Evolutionary conservation across 1,284 basidiomycete species (phyloP).

Genomic region (Rhodotorula sp.): DNA sequence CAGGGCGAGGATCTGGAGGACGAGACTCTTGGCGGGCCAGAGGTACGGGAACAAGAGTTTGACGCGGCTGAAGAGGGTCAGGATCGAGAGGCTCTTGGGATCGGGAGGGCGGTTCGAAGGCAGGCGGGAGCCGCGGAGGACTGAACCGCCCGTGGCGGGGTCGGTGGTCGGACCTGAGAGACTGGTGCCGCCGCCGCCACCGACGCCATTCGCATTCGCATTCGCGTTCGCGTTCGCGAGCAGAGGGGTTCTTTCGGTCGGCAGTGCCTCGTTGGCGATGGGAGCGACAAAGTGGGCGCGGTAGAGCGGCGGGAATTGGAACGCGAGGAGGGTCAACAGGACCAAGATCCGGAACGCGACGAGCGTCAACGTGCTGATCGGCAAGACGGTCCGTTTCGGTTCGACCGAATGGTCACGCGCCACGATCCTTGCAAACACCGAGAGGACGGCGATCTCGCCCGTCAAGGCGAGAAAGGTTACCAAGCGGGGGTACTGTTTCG

Average conservation of each 20-base stretch:
- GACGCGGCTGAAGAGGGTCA: constrained; percentile 40
- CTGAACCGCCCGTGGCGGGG: constrained; percentile 4
- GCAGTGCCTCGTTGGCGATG: background rate
- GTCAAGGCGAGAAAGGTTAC: constrained; percentile 16
- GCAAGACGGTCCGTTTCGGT: constrained; percentile 5
- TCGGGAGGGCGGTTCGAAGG: constrained; percentile 36
- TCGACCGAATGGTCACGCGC: constrained; percentile 5
- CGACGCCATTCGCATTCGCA: background rate
- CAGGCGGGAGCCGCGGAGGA: constrained; percentile 24
- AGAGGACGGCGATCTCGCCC: constrained; percentile 29
- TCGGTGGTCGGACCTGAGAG: background rate
- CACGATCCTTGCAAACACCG: constrained; percentile 27
- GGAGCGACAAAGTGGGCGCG: constrained; percentile 13
- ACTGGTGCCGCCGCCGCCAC: background rate
- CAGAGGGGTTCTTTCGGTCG: constrained; percentile 24
- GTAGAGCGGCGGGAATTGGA: constrained; percentile 27
- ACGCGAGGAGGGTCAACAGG: constrained; percentile 24
- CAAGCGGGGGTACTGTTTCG: constrained; percentile 20
- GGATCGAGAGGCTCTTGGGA: constrained; percentile 27
- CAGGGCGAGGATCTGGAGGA: constrained; percentile 65
- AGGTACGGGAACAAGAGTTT: constrained; percentile 66
- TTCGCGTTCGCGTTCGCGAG: constrained; percentile 8
- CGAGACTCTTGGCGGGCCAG: constrained; percentile 68
- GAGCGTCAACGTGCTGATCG: constrained; percentile 25
- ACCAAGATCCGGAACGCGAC: constrained; percentile 32